Evolutionary conservation across 306 rosid species (phyloP).

Genomic region (Pterocarpus macrocarpus): DNA sequence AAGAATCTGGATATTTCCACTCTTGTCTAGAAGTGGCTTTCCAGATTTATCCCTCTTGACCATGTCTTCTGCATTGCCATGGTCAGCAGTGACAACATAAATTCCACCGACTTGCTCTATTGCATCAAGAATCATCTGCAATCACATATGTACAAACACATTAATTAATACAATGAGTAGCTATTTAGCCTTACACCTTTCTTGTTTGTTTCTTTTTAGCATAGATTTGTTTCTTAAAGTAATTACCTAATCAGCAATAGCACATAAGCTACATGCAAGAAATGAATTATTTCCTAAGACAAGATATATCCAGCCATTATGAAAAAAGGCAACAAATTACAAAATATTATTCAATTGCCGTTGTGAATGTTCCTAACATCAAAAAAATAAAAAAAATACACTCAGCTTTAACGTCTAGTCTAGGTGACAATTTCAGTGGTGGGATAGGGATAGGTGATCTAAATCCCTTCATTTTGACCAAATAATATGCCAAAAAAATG

Average conservation of each 20-base stretch:
- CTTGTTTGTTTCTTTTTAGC: background rate
- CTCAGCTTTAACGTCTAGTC: background rate
- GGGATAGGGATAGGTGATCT: background rate
- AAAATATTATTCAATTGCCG: no score
- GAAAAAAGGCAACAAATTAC: background rate
- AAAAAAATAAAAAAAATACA: background rate
- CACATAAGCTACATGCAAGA: conserved; percentile 16
- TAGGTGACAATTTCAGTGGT: background rate
- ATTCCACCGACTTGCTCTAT: conserved; percentile 96
- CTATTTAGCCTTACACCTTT: conserved; percentile 1
- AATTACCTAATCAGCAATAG: conserved; percentile 8
- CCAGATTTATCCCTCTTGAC: conserved; percentile 93
- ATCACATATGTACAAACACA: conserved; percentile 16
- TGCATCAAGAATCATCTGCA: conserved; percentile 92
- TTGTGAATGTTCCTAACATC: background rate
- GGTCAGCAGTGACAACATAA: conserved; percentile 98
- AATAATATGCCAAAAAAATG: background rate
- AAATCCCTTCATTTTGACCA: conserved; percentile 1
- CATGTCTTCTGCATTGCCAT: conserved; percentile 99
- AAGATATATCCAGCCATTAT: background rate
- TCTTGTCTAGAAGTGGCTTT: conserved; percentile 81
- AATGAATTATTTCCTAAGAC: background rate
- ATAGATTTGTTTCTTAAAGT: background rate
- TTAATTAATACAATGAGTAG: background rate
- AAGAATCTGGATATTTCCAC: conserved; percentile 87